Evolutionary conservation across 2,329 filamentous ascomycete species (phyloP).

Genomic region (Harringtonia lauricola): DNA sequence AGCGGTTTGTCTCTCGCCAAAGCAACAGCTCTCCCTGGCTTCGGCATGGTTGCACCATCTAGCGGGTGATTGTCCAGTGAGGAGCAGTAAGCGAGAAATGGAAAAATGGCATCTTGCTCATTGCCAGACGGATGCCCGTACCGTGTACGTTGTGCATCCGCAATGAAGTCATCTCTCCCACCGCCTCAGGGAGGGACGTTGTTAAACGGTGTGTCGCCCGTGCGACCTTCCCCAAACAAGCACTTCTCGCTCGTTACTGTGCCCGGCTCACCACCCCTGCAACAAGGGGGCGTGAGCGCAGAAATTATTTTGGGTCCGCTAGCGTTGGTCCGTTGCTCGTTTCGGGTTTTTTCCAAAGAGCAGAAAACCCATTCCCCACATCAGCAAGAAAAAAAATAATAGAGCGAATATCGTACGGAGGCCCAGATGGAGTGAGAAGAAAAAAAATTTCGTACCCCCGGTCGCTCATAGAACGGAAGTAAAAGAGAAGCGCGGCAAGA

Average conservation of each 20-base stretch:
- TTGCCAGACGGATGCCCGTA: no score
- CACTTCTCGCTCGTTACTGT: background rate
- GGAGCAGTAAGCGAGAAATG: no score
- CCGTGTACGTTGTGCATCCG: no score
- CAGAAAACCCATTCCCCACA: constrained; percentile 4
- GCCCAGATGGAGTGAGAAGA: background rate
- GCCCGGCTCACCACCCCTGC: background rate
- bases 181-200: no score
- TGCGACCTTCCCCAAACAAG: constrained; percentile 1
- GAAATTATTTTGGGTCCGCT: constrained; percentile 4
- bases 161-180: no score
- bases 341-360: constrained; percentile 3
- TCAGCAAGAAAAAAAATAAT: background rate
- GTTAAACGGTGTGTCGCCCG: background rate
- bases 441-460: constrained; percentile 9
- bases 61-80: no score
- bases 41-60: no score
- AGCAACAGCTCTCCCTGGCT: background rate
- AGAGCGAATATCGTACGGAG: background rate
- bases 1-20: background rate
- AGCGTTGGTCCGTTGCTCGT: constrained; percentile 6
- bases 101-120: no score
- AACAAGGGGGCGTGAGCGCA: no score
- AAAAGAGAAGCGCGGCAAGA: background rate
- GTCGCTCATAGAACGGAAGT: background rate